A percentile compares a stretch with the other conserved stretches of the same genome.
Evolutionary conservation across 495 filamentous ascomycete species (phyloP).

Genomic region (Penicillium angulare): DNA sequence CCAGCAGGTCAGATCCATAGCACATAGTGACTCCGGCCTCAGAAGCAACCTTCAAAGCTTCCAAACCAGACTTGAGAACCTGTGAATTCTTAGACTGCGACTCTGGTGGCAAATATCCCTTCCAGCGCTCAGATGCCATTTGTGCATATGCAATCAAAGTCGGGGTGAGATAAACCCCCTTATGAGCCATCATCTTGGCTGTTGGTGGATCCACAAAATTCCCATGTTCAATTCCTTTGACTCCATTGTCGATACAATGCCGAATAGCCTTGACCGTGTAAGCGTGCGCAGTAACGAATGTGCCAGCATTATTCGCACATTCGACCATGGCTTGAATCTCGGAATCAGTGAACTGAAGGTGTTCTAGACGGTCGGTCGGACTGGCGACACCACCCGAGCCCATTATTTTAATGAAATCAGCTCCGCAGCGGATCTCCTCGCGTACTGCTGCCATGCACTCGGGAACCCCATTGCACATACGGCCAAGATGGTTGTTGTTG

Average conservation of each 20-base stretch:
- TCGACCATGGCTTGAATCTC: conserved; percentile 52
- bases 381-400: conserved; percentile 51
- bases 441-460: conserved; percentile 49
- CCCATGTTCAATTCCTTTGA: conserved; percentile 55
- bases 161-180: conserved; percentile 49
- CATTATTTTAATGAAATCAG: conserved; percentile 61
- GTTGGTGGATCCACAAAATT: conserved; percentile 52
- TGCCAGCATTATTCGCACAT: conserved; percentile 43
- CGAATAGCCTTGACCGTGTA: conserved; percentile 51
- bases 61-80: conserved; percentile 44
- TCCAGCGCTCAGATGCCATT: conserved; percentile 44
- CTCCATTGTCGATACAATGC: conserved; percentile 54
- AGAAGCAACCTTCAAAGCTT: conserved; percentile 41
- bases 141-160: conserved; percentile 52
- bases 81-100: conserved; percentile 44
- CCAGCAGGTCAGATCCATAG: conserved; percentile 55
- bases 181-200: conserved; percentile 45
- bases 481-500: conserved; percentile 27
- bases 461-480: conserved; percentile 50
- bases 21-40: conserved; percentile 53
- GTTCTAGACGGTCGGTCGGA: conserved; percentile 48
- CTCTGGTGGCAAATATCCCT: conserved; percentile 40
- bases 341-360: conserved; percentile 50
- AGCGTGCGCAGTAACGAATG: conserved; percentile 56
- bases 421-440: conserved; percentile 51